phyloP scores from a whole-genome alignment of 1,284 basidiomycete genomes.

The Leccinum insolens region DNA sequence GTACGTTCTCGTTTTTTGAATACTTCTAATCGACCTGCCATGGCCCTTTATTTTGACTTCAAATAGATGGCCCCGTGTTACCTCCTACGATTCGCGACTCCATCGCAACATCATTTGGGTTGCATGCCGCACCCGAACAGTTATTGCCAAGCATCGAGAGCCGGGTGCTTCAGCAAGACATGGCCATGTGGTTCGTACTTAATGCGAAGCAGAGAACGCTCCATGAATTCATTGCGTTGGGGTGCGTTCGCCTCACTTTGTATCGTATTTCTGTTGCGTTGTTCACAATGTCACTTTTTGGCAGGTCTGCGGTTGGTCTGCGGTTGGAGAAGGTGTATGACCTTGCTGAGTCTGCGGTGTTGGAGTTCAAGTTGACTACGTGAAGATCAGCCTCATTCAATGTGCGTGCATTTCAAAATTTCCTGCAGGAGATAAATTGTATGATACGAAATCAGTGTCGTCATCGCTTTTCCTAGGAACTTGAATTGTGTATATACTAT shows the following conservation, averaged over 20 bases:
- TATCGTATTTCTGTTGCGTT: neutral
- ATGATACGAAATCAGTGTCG: neutral
- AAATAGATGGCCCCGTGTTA: slow-evolving; percentile 27
- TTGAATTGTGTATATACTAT: neutral
- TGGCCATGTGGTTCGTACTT: slow-evolving; percentile 31
- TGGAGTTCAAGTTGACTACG: slow-evolving; percentile 24
- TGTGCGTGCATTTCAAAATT: neutral
- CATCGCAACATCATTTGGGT: slow-evolving; percentile 8
- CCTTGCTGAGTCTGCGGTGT: slow-evolving; percentile 27
- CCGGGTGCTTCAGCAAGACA: slow-evolving; percentile 32
- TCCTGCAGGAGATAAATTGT: neutral
- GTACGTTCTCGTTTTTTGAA: slow-evolving; percentile 14
- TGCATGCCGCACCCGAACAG: slow-evolving; percentile 29
- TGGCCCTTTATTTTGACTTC: neutral
- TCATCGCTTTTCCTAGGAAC: neutral
- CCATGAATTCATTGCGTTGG: slow-evolving; percentile 23
- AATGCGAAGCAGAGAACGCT: slow-evolving; percentile 32
- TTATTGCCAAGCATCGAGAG: slow-evolving; percentile 34
- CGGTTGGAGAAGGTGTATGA: slow-evolving; percentile 30
- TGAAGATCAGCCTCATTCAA: neutral
- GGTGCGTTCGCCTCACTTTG: slow-evolving; percentile 10
- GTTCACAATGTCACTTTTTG: neutral
- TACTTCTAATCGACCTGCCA: neutral
- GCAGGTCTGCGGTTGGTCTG: slow-evolving; percentile 23
- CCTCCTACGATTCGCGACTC: slow-evolving; percentile 9